Base-by-base conservation (phyloP, 2,329 filamentous ascomycete species). In the Tolypocladium pustulatum region DNA sequence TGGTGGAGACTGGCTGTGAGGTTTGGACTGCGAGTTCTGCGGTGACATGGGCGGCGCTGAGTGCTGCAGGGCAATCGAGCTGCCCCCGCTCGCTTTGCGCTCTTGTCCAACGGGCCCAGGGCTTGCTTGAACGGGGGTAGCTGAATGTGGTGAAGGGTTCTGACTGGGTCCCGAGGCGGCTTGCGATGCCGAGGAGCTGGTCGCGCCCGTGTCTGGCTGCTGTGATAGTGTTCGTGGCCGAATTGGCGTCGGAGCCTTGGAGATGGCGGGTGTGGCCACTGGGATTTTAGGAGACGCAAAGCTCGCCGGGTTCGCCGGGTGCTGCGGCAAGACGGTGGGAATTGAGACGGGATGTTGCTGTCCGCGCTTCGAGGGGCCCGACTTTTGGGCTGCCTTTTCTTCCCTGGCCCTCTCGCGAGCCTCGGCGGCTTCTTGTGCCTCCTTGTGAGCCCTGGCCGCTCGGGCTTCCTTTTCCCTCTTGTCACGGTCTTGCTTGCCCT, bases 191-290 rank as follows among this genome's bases (percentile, higher is more conserved):
- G 88, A 85, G 3, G 90, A 89, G 56, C 85, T 87, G 8, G 84
- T 82, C 9, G 83, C 78, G 68, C 86, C 84, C 12, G 85, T 85
- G 32, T 86, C 87, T 69, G 94, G 90, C 62, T 95, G 91, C 63
- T 95, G 90, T 10, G 91, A 94, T 54, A 84, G 75, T 61, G 92
- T 89, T 58, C 90, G 86, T 41, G 86, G 82, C 62, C 89, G 88
- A 63, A 85, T 87, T 10, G 91, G 90, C 15, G 90, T 92, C 6
- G 91, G 86, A 25, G 87, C 86, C 71, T 96, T 96, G 15, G 91
- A 86, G 54, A 96, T 75, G 32, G 85, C 87, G 9, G 94, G 93
- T 38, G 90, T 94, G 12, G 89, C 88, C 61, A 90, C 80, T 34
- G 87, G 77, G 56, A 93, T 82, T 69, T 91, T 90, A 9, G 93